Conservation (phyloP, 2,329 filamentous ascomycete species). For the Amylocarpus encephaloides region DNA sequence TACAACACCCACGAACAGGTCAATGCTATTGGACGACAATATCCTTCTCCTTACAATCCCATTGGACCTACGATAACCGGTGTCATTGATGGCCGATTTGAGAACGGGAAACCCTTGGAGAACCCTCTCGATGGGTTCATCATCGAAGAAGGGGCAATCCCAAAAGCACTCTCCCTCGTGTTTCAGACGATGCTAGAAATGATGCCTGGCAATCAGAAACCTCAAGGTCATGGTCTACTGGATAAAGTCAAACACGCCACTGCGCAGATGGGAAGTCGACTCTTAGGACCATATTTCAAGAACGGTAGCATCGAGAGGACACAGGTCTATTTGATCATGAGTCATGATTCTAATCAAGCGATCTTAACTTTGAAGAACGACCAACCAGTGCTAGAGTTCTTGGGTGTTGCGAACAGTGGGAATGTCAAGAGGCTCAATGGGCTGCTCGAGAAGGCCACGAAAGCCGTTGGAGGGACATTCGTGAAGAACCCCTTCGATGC, state of each 20-base stretch:
- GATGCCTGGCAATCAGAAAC: slow-evolving; percentile 41
- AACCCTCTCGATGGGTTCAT: slow-evolving; percentile 57
- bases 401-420: slow-evolving; percentile 50
- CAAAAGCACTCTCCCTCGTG: slow-evolving; percentile 48
- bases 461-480: slow-evolving; percentile 53
- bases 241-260: slow-evolving; percentile 41
- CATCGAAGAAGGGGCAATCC: slow-evolving; percentile 57
- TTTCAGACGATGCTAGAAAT: slow-evolving; percentile 52
- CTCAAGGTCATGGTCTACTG: slow-evolving; percentile 35
- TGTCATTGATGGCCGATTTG: slow-evolving; percentile 52
- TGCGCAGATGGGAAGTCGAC: slow-evolving; percentile 44
- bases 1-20: slow-evolving; percentile 54
- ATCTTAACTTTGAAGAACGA: slow-evolving; percentile 53
- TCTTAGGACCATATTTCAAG: slow-evolving; percentile 52
- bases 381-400: slow-evolving; percentile 52
- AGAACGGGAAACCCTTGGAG: slow-evolving; percentile 29
- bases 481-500: slow-evolving; percentile 53
- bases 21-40: slow-evolving; percentile 48
- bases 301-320: slow-evolving; percentile 53
- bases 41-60: slow-evolving; percentile 45
- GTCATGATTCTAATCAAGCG: slow-evolving; percentile 45
- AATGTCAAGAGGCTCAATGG: slow-evolving; percentile 48
- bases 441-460: slow-evolving; percentile 47
- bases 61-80: slow-evolving; percentile 58
- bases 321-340: slow-evolving; percentile 52